A percentile compares a stretch with the other conserved stretches of the same genome.
phyloP scores from a whole-genome alignment of 202 grass and related monocot species.

The Schoenoplectus tabernaemontani region DNA sequence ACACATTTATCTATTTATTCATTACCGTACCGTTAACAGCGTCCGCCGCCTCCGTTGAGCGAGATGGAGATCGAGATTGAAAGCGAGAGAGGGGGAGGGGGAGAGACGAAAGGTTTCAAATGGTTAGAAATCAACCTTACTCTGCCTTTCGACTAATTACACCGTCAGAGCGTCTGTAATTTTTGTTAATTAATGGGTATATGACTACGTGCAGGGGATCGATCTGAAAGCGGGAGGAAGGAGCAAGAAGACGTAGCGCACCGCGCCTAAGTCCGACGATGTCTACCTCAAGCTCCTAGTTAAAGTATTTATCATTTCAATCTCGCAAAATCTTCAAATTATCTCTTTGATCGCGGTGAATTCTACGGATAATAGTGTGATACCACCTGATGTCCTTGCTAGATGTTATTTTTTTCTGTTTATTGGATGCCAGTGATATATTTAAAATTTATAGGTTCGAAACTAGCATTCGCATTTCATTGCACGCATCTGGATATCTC shows the following conservation, averaged over 20 bases:
- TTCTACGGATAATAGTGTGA: background rate
- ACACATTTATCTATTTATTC: background rate
- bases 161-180: background rate
- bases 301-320: conserved; percentile 33
- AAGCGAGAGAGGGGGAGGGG: background rate
- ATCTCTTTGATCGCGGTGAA: background rate
- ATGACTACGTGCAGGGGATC: conserved; percentile 45
- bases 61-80: background rate
- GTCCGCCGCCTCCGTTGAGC: background rate
- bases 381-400: background rate
- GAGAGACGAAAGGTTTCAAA: background rate
- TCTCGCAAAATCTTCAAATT: background rate
- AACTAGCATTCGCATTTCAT: background rate
- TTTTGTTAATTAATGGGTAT: background rate
- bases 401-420: background rate
- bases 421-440: background rate
- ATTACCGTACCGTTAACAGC: background rate
- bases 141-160: background rate
- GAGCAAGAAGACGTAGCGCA: conserved; percentile 82
- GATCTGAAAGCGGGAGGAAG: conserved; percentile 62
- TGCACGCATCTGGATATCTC: background rate
- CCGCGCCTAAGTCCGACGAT: conserved; percentile 66
- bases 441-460: background rate
- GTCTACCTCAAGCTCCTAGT: conserved; percentile 80
- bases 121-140: background rate